Evolutionary conservation across 1,284 basidiomycete species (phyloP).

Genomic region (Mycena citricolor): DNA sequence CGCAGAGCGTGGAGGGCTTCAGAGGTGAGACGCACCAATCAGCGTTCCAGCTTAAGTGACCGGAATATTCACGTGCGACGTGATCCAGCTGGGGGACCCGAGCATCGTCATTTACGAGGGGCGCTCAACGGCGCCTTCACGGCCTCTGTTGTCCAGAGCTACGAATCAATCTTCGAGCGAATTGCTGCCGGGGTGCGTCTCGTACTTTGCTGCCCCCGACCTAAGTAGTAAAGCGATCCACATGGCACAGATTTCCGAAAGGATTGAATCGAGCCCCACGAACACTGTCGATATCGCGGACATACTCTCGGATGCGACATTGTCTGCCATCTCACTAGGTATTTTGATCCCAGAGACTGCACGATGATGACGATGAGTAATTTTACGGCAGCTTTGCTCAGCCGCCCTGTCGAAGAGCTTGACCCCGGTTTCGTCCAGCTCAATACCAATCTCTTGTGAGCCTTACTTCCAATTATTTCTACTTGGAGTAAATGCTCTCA

Average conservation of each 20-base stretch:
- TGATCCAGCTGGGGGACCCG: too few relatives aligned
- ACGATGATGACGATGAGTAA: too few relatives aligned
- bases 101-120: slow-evolving; percentile 6
- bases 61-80: too few relatives aligned
- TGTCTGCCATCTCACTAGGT: too few relatives aligned
- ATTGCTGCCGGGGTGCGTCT: slow-evolving; percentile 6
- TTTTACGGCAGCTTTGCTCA: slow-evolving; percentile 11
- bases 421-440: slow-evolving; percentile 1
- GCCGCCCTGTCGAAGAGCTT: slow-evolving; percentile 8
- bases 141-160: slow-evolving; percentile 9
- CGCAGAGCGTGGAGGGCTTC: too few relatives aligned
- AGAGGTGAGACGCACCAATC: too few relatives aligned
- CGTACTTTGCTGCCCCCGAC: neutral
- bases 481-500: too few relatives aligned
- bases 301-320: too few relatives aligned
- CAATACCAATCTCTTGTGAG: slow-evolving; percentile 13
- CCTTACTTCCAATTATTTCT: too few relatives aligned
- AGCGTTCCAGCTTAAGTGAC: too few relatives aligned
- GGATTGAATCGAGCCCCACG: slow-evolving; percentile 4
- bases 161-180: slow-evolving; percentile 8
- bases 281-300: too few relatives aligned
- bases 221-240: neutral
- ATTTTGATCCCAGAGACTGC: too few relatives aligned
- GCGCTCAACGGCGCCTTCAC: slow-evolving; percentile 13
- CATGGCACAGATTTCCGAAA: slow-evolving; percentile 9